Evolutionary conservation across 108 stramenopile species (phyloP).

Genomic region (Schizochytrium sp.): DNA sequence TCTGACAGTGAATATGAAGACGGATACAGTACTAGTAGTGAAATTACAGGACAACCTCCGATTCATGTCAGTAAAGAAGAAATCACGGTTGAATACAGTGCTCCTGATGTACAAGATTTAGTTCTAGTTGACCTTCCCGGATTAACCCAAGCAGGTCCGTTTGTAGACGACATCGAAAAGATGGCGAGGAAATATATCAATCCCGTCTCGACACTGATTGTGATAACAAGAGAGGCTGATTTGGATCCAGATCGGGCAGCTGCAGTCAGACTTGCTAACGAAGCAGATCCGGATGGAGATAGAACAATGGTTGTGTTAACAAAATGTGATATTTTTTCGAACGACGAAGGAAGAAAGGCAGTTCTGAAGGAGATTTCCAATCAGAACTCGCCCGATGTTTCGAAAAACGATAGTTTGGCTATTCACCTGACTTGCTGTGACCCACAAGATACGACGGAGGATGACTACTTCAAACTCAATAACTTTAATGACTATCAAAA

Average conservation of each 20-base stretch:
- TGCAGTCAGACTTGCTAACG: constrained; percentile 40
- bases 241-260: constrained; percentile 56
- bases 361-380: neutral
- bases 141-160: constrained; percentile 3
- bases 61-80: neutral
- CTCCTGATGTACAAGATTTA: constrained; percentile 4
- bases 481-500: constrained; percentile 9
- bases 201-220: constrained; percentile 40
- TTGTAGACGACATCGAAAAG: constrained; percentile 4
- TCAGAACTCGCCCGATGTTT: neutral
- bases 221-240: constrained; percentile 33
- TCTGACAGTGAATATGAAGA: neutral
- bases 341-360: neutral
- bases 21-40: neutral
- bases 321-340: constrained; percentile 46
- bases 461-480: constrained; percentile 24
- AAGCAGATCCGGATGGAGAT: neutral
- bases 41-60: neutral
- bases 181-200: constrained; percentile 29
- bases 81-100: neutral
- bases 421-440: constrained; percentile 56
- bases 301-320: constrained; percentile 26
- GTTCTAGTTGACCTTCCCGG: constrained; percentile 58
- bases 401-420: neutral
- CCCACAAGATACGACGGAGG: neutral